phyloP scores from a whole-genome alignment of 1,284 basidiomycete genomes.

The Tilletia setariae region DNA sequence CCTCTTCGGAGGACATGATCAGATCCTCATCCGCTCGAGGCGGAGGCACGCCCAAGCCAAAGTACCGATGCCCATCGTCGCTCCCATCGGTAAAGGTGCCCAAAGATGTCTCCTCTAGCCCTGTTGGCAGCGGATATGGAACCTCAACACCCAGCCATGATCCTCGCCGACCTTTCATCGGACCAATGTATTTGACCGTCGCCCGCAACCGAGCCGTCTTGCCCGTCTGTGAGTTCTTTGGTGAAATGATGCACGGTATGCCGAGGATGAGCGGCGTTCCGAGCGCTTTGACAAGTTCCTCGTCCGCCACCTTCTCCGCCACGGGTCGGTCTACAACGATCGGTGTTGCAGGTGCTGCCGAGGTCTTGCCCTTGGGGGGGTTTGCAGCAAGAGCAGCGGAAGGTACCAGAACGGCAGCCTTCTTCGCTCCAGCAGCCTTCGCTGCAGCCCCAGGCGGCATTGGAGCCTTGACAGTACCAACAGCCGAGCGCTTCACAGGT shows the following conservation, averaged over 20 bases:
- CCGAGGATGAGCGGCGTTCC: conserved; percentile 18
- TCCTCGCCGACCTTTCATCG: conserved; percentile 22
- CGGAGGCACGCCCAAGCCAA: conserved; percentile 64
- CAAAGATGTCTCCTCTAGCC: conserved; percentile 4
- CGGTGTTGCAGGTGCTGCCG: neutral
- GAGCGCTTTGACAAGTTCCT: neutral
- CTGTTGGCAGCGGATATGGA: conserved; percentile 20
- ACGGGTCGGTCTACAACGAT: neutral
- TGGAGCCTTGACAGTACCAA: neutral
- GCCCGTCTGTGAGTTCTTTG: neutral
- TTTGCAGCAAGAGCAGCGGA: neutral
- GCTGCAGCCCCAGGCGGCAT: neutral
- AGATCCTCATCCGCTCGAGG: conserved; percentile 64
- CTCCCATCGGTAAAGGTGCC: conserved; percentile 71
- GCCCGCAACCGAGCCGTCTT: conserved; percentile 25
- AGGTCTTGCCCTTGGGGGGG: neutral
- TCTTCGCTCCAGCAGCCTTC: neutral
- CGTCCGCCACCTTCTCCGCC: neutral
- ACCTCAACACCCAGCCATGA: conserved; percentile 40
- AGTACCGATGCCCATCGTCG: conserved; percentile 74
- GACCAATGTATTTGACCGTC: conserved; percentile 39
- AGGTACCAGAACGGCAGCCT: neutral
- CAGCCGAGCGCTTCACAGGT: conserved; percentile 15
- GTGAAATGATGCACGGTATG: conserved; percentile 33
- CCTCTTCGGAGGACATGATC: conserved; percentile 54